These are phyloP conservation scores for Hygrophoropsis aurantiaca DNA, from an alignment of 768 basidiomycete genomes.

Conservation along the genomic window DNA sequence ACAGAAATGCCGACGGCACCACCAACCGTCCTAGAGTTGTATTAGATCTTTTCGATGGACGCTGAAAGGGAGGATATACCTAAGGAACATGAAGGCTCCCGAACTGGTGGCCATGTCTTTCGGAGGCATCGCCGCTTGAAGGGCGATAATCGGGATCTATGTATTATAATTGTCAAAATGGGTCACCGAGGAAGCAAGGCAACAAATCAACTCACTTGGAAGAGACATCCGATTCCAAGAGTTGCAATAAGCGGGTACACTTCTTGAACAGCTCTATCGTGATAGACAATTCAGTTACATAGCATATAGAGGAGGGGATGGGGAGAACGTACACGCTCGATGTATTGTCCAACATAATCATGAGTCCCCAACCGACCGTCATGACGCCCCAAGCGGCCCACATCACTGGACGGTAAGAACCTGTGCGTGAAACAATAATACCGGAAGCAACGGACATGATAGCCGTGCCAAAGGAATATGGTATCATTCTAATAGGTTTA, in stretches of 20 bases:
- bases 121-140: conserved; percentile 87
- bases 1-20: conserved; percentile 77
- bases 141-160: conserved; percentile 64
- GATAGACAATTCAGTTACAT: conserved; percentile 2
- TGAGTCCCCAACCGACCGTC: conserved; percentile 67
- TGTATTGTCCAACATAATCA: conserved; percentile 62
- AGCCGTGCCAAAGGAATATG: conserved; percentile 65
- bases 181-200: background rate
- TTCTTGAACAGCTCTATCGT: conserved; percentile 62
- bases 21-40: conserved; percentile 54
- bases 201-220: conserved; percentile 44
- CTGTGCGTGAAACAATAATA: conserved; percentile 53
- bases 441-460: conserved; percentile 57
- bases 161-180: background rate
- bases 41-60: background rate
- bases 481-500: conserved; percentile 55
- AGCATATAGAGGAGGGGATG: background rate
- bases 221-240: conserved; percentile 63
- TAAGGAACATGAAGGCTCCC: conserved; percentile 65
- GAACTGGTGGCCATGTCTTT: conserved; percentile 87
- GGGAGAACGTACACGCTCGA: conserved; percentile 46
- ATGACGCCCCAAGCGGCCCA: conserved; percentile 61
- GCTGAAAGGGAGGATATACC: conserved; percentile 34
- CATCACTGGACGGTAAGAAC: conserved; percentile 59
- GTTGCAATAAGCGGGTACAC: conserved; percentile 68